Percentiles rank a stretch among this genome's conserved stretches.
Evolutionary conservation across 441 rosid genomes (phyloP).

Genomic region (Arabidopsis hybrid): DNA sequence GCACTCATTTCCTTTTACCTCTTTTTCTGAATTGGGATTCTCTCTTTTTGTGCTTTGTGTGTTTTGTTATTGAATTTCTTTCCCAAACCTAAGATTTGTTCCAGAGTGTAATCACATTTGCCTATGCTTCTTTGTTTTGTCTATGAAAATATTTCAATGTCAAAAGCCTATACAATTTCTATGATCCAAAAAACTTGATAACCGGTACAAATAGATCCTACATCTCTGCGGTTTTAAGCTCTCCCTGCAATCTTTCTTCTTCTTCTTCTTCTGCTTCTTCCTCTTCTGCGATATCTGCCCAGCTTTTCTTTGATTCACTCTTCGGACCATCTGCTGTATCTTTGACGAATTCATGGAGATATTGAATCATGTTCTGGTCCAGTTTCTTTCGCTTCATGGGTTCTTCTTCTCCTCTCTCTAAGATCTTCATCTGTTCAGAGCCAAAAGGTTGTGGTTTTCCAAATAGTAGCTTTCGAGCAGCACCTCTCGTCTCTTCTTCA

Average conservation of each 20-base stretch:
- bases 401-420: conserved; percentile 25
- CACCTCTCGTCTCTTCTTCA: conserved; percentile 34
- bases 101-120: conserved; percentile 29
- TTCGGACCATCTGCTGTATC: conserved; percentile 28
- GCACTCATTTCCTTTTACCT: conserved; percentile 27
- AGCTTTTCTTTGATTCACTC: conserved; percentile 54
- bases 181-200: conserved; percentile 4
- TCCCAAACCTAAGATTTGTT: conserved; percentile 37
- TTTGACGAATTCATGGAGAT: conserved; percentile 38
- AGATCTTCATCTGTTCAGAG: conserved; percentile 6
- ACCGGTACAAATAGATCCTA: conserved; percentile 6
- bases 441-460: conserved; percentile 24
- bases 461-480: conserved; percentile 41
- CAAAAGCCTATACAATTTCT: conserved; percentile 32
- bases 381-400: conserved; percentile 34
- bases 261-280: conserved; percentile 46
- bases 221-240: neutral
- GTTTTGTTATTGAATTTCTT: conserved; percentile 29
- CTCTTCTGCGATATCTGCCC: conserved; percentile 91
- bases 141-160: conserved; percentile 24
- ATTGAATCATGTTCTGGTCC: conserved; percentile 43
- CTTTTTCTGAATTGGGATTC: conserved; percentile 21
- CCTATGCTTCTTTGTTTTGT: conserved; percentile 41
- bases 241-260: conserved; percentile 37
- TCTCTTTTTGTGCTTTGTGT: conserved; percentile 40